Percentiles rank a stretch among this genome's conserved stretches.
Evolutionary conservation across 371 early-diverging fungal genomes (phyloP).

Genomic region (Syncephalastrum monosporum): DNA sequence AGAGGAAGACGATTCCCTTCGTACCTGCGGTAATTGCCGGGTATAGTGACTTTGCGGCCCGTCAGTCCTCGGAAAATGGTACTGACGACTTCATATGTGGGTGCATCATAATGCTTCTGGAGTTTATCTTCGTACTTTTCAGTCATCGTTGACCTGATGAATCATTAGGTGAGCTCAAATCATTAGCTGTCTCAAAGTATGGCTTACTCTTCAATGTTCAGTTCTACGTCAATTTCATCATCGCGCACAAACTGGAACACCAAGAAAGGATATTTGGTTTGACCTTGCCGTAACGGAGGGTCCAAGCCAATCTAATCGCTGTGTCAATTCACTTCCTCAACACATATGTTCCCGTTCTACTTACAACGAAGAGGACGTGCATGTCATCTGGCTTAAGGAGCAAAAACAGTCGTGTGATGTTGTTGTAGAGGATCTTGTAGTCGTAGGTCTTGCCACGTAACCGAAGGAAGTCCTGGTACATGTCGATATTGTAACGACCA

Average conservation of each 20-base stretch:
- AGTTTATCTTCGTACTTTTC: conserved; percentile 79
- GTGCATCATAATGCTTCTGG: conserved; percentile 87
- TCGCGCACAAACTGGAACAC: conserved; percentile 95
- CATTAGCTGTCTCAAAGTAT: no score
- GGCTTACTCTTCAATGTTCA: conserved; percentile 77
- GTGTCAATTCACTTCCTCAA: neutral
- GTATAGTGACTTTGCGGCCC: conserved; percentile 75
- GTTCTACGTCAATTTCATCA: conserved; percentile 83
- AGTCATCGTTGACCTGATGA: conserved; percentile 32
- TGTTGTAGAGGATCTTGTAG: conserved; percentile 91
- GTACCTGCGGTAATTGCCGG: conserved; percentile 60
- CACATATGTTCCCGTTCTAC: conserved; percentile 1
- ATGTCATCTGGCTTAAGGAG: conserved; percentile 93
- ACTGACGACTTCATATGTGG: conserved; percentile 85
- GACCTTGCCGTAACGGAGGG: conserved; percentile 98
- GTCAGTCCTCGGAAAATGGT: conserved; percentile 90
- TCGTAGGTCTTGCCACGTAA: conserved; percentile 97
- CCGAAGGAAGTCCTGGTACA: conserved; percentile 90
- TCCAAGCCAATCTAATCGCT: conserved; percentile 78
- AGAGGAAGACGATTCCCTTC: neutral
- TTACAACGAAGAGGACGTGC: conserved; percentile 85
- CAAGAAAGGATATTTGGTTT: conserved; percentile 96
- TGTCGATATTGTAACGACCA: conserved; percentile 95
- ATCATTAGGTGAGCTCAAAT: no score
- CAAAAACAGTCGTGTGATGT: conserved; percentile 82